Base-by-base conservation (phyloP, 352 stramenopile genomes). In the Phytophthora pseudosyringae region DNA sequence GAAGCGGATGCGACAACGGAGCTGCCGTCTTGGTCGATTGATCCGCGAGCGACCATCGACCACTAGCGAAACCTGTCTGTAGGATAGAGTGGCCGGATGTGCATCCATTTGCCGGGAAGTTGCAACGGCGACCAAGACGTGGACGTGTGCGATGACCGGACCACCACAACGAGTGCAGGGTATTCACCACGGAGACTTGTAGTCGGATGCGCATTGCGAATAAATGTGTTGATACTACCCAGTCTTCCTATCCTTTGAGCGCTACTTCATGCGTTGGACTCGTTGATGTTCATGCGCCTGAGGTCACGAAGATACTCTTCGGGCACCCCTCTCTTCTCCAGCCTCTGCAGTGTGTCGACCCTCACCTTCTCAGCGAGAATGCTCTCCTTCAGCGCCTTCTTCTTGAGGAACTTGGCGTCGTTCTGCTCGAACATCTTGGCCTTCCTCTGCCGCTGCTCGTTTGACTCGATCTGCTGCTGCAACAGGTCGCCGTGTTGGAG, bases 291-390 rank as follows among this genome's bases (percentile, higher is more conserved):
- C 80, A 91, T 86, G 54, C 69, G 66, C 38, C 75, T 74, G 32
- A 93, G 76, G 43, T 90, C 80, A 31, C 78, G 78, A 49, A 91
- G 65, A 54, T 93, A 93, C 39, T 86, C 75, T 21, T 88, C 78
- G 3, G 83, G 78, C 7, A 91, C 85, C 28, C 83, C 81, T 56
- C 85, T 71, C 51, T 86, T 89, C 59, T 91, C 63, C 29, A 94
- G 67, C 36, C 65, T 70, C 10, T 81, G 68, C 13, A 94, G 63
- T 26, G 86, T 88, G 32, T 90, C 78, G 9, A 73, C 54, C 0
- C 85, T 70, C 53, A 91, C 80, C 61, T 94, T 94, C 58, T 94
- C 85, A 6, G 83, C 85, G 36, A 94, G 57, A 61, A 91, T 91
- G 39, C 71, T 80, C 59, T 92, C 85, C 51, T 89, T 90, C 51